Conservation (phyloP, 108 stramenopile genomes). For the Discostella stelligeroides region DNA sequence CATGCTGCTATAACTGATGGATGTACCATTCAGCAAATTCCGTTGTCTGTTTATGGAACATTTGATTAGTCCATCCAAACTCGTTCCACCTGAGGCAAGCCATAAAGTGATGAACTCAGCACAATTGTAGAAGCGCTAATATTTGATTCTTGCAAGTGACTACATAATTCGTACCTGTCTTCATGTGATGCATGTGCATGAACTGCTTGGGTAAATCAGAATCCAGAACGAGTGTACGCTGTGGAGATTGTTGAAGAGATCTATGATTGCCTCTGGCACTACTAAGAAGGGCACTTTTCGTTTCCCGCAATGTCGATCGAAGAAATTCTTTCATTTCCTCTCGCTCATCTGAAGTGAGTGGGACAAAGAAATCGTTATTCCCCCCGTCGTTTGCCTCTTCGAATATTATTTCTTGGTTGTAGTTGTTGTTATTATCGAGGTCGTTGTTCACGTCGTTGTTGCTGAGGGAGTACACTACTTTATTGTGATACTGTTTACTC, state of each 20-base stretch:
- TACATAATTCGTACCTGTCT: conserved; percentile 41
- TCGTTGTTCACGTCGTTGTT: too few species aligned
- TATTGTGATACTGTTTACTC: too few species aligned
- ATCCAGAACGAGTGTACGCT: conserved; percentile 36
- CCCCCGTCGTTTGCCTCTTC: neutral
- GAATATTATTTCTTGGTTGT: neutral
- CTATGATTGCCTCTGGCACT: conserved; percentile 8
- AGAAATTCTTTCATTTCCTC: conserved; percentile 30
- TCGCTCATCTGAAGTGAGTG: conserved; percentile 39
- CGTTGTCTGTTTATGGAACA: conserved; percentile 59
- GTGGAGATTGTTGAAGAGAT: conserved; percentile 1
- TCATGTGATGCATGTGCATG: conserved; percentile 86
- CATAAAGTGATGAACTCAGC: neutral
- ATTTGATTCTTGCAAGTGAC: too few species aligned
- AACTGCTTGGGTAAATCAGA: conserved; percentile 61
- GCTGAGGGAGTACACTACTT: too few species aligned
- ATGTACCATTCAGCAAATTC: conserved; percentile 19
- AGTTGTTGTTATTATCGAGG: too few species aligned
- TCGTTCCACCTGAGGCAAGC: conserved; percentile 57
- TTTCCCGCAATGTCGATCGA: conserved; percentile 17
- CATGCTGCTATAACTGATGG: conserved; percentile 35
- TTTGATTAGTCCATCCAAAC: conserved; percentile 53
- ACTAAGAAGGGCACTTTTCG: conserved; percentile 26
- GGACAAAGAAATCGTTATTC: conserved; percentile 37
- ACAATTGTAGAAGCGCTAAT: neutral